Conservation (phyloP, 345 rosid genomes). For the Reutealis trisperma region DNA sequence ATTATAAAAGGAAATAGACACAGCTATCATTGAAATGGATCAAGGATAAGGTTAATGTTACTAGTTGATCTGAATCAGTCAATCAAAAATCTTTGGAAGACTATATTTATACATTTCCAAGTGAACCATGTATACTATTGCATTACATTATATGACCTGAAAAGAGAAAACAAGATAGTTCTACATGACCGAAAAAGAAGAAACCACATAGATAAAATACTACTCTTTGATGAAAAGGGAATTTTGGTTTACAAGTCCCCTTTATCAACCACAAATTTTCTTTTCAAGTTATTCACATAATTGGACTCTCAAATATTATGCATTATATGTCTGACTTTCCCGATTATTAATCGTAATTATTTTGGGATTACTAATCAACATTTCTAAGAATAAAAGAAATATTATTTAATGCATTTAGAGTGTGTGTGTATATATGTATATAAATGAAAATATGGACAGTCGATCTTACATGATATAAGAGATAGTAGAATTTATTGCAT, state of each 20-base stretch:
- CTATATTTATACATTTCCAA: not conserved
- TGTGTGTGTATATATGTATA: too few relatives aligned
- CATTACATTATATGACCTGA: not conserved
- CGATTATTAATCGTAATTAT: too few relatives aligned
- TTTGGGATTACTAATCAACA: too few relatives aligned
- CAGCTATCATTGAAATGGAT: conserved; percentile 5
- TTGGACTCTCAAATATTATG: too few relatives aligned
- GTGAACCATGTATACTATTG: not conserved
- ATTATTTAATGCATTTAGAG: too few relatives aligned
- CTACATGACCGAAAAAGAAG: conserved; percentile 24
- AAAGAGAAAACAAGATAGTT: conserved; percentile 13
- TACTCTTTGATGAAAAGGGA: not conserved
- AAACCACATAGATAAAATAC: conserved; percentile 12
- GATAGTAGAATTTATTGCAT: too few relatives aligned
- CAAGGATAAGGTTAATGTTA: conserved; percentile 6
- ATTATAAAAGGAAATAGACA: conserved; percentile 21
- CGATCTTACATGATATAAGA: too few relatives aligned
- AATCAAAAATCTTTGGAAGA: conserved; percentile 8
- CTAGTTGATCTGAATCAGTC: conserved; percentile 8
- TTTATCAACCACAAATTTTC: not conserved
- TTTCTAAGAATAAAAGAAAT: too few relatives aligned
- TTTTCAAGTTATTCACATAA: too few relatives aligned
- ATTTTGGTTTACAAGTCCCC: not conserved
- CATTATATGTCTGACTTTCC: too few relatives aligned
- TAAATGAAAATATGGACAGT: too few relatives aligned